Evolutionary conservation across 2,329 filamentous ascomycete species (phyloP).

Genomic region (Colletotrichum gloeosporioides): DNA sequence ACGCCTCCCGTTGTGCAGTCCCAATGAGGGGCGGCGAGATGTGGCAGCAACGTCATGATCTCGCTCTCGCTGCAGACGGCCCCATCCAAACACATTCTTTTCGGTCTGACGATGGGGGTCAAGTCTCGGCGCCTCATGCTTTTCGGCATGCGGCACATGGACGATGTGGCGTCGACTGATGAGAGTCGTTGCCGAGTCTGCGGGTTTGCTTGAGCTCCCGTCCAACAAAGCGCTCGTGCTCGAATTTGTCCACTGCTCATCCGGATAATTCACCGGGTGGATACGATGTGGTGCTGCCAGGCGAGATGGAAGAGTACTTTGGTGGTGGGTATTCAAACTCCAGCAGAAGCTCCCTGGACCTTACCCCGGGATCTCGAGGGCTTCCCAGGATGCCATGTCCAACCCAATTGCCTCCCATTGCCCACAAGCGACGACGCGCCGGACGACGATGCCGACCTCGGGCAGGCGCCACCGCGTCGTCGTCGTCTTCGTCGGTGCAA

Average conservation of each 20-base stretch:
- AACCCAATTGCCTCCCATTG: slow-evolving; percentile 1
- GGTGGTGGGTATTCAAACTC: background rate
- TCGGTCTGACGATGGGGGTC: background rate
- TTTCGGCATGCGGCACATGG: slow-evolving; percentile 7
- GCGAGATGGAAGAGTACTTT: slow-evolving; percentile 20
- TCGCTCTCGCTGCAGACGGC: background rate
- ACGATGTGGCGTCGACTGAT: slow-evolving; percentile 10
- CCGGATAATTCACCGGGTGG: slow-evolving; percentile 15
- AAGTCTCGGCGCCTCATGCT: slow-evolving; percentile 9
- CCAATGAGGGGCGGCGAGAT: background rate
- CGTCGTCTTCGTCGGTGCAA: background rate
- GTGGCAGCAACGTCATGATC: slow-evolving; percentile 5
- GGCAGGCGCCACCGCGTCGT: background rate
- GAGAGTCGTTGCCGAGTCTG: background rate
- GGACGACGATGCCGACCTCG: background rate
- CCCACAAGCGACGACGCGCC: background rate
- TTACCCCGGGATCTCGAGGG: slow-evolving; percentile 16
- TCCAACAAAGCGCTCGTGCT: background rate
- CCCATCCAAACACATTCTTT: background rate
- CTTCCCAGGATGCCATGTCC: slow-evolving; percentile 9
- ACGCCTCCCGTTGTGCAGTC: background rate
- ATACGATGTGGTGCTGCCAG: slow-evolving; percentile 3
- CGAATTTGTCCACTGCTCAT: background rate
- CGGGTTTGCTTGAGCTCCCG: background rate
- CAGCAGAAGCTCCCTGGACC: background rate